Percentiles rank a stretch among this genome's conserved stretches.
These are phyloP conservation scores for Ogataea glucozyma DNA, from an alignment of 805 yeast species.

Conservation along the genomic window DNA sequence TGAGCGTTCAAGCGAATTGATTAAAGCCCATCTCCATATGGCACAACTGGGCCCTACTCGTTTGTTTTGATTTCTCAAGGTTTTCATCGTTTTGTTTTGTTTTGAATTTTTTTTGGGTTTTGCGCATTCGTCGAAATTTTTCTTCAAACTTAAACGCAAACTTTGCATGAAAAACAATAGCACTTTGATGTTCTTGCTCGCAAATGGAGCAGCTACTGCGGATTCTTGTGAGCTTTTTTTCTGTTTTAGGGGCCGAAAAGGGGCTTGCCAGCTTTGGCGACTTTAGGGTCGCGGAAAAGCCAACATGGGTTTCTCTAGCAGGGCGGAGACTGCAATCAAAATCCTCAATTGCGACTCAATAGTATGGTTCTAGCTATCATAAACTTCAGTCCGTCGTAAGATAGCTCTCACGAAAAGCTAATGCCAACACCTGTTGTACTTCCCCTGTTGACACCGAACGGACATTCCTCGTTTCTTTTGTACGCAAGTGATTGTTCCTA, in stretches of 20 bases:
- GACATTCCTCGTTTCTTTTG: constrained; percentile 4
- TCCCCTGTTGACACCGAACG: neutral
- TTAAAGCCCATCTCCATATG: no score
- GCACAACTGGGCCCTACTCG: no score
- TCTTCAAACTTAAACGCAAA: no score
- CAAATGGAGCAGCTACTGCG: constrained; percentile 1
- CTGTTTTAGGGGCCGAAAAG: neutral
- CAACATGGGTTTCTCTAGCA: no score
- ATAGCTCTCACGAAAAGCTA: no score
- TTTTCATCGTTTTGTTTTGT: neutral
- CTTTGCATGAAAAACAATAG: neutral
- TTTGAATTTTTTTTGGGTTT: no score
- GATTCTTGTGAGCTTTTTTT: neutral
- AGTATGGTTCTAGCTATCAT: no score
- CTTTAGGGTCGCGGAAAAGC: neutral
- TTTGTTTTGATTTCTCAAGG: neutral
- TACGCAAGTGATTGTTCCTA: constrained; percentile 1
- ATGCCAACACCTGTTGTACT: neutral
- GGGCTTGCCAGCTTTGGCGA: neutral
- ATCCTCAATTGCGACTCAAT: no score
- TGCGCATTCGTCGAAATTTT: no score
- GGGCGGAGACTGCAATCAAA: no score
- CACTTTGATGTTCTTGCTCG: neutral
- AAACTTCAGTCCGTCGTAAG: no score
- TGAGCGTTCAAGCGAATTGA: no score